Percentiles rank a stretch among this genome's conserved stretches.
Evolutionary conservation across 73 alveolate species (phyloP).

Genomic region (Blepharisma stoltei): DNA sequence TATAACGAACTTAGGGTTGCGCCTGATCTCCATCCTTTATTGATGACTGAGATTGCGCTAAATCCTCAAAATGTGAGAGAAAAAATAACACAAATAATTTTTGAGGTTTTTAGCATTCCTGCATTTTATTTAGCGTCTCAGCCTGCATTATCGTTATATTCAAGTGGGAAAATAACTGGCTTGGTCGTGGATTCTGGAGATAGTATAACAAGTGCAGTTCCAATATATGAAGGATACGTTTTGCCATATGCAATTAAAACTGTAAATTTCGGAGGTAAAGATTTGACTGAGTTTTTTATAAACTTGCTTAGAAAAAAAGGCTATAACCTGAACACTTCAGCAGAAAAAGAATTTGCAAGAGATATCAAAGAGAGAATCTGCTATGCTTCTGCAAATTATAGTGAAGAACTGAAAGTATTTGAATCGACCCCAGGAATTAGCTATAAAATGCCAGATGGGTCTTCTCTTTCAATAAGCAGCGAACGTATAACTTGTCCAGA

Average conservation of each 20-base stretch:
- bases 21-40: conserved; percentile 71
- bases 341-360: conserved; percentile 52
- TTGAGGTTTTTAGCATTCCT: conserved; percentile 73
- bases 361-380: conserved; percentile 75
- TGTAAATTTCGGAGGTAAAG: conserved; percentile 86
- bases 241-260: conserved; percentile 87
- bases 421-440: conserved; percentile 58
- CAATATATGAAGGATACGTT: conserved; percentile 96
- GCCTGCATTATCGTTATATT: conserved; percentile 82
- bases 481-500: conserved; percentile 61
- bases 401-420: conserved; percentile 73
- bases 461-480: conserved; percentile 50
- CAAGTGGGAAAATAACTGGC: conserved; percentile 96
- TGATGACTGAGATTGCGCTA: conserved; percentile 80
- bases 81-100: conserved; percentile 59
- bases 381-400: conserved; percentile 77
- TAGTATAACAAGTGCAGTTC: conserved; percentile 86
- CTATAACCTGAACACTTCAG: conserved; percentile 28
- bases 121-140: conserved; percentile 33
- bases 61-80: conserved; percentile 69
- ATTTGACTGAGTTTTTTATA: conserved; percentile 70
- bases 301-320: conserved; percentile 34
- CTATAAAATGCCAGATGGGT: conserved; percentile 80
- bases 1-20: conserved; percentile 70
- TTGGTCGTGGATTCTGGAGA: conserved; percentile 95